These are phyloP conservation scores for Ceratocystis albifundus DNA, from an alignment of 2,329 filamentous ascomycete species.

Conservation along the genomic window DNA sequence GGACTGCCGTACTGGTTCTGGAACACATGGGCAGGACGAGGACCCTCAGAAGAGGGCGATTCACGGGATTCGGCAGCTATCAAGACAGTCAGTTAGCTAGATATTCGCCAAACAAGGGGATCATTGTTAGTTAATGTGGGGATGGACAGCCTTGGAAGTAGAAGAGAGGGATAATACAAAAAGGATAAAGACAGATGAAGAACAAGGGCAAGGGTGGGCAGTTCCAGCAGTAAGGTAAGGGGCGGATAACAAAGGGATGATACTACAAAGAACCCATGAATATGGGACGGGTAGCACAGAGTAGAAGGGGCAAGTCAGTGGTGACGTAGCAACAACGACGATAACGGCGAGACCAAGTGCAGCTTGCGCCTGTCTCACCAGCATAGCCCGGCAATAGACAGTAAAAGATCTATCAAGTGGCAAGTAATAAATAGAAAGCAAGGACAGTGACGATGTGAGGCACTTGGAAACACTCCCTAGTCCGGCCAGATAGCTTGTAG, in stretches of 20 bases:
- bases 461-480: slow-evolving; percentile 7
- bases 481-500: background rate
- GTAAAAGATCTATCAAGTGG: background rate
- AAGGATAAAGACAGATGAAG: background rate
- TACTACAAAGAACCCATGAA: slow-evolving; percentile 8
- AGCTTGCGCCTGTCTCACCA: background rate
- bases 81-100: background rate
- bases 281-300: slow-evolving; percentile 21
- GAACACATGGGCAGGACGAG: slow-evolving; percentile 12
- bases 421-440: background rate
- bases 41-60: slow-evolving; percentile 16
- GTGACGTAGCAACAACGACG: background rate
- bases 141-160: background rate
- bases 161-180: background rate
- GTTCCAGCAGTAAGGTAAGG: background rate
- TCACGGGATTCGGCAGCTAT: slow-evolving; percentile 15
- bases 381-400: background rate
- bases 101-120: background rate
- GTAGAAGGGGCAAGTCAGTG: slow-evolving; percentile 3
- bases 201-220: slow-evolving; percentile 11
- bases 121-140: background rate
- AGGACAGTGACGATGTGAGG: background rate
- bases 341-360: background rate
- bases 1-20: slow-evolving; percentile 16
- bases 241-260: background rate